Percentiles rank a stretch among this genome's conserved stretches.
phyloP scores from a whole-genome alignment of 1,139 yeast genomes.

The Yamadazyma kanchanaburiensis region DNA sequence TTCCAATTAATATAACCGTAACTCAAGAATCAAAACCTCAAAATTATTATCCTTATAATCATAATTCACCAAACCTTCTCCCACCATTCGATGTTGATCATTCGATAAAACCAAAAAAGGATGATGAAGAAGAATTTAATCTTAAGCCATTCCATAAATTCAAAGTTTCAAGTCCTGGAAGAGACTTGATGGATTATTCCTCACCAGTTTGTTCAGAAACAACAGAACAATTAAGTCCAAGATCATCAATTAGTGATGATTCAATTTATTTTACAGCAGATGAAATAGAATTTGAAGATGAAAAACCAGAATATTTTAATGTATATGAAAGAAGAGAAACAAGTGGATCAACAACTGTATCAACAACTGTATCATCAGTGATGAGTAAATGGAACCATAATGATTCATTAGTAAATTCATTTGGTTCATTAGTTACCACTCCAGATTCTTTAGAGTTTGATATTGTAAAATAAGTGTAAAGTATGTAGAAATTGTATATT shows the following conservation, averaged over 20 bases:
- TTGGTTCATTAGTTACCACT: constrained; percentile 14
- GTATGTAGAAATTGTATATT: too few relatives aligned
- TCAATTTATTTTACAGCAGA: constrained; percentile 15
- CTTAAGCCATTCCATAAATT: constrained; percentile 14
- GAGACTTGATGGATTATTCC: constrained; percentile 1
- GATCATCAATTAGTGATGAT: constrained; percentile 4
- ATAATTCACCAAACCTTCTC: constrained; percentile 6
- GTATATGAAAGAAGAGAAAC: constrained; percentile 11
- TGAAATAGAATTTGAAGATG: constrained; percentile 5
- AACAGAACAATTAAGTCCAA: too few relatives aligned
- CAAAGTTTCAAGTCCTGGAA: constrained; percentile 8
- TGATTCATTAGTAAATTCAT: constrained; percentile 10
- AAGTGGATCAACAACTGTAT: constrained; percentile 16
- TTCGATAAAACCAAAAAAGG: not conserved
- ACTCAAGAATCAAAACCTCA: constrained; percentile 14
- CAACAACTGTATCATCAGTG: constrained; percentile 18
- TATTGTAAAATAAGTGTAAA: constrained; percentile 5
- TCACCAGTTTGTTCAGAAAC: too few relatives aligned
- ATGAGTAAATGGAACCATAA: constrained; percentile 17
- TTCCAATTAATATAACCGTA: constrained; percentile 19
- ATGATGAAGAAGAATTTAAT: constrained; percentile 3
- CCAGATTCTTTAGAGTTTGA: constrained; percentile 16
- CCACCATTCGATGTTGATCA: constrained; percentile 15
- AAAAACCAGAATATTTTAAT: not conserved
- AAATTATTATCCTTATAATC: constrained; percentile 10